These are phyloP conservation scores for Sclerotiophoma versabilis DNA, from an alignment of 2,329 filamentous ascomycete genomes.

Conservation along the genomic window DNA sequence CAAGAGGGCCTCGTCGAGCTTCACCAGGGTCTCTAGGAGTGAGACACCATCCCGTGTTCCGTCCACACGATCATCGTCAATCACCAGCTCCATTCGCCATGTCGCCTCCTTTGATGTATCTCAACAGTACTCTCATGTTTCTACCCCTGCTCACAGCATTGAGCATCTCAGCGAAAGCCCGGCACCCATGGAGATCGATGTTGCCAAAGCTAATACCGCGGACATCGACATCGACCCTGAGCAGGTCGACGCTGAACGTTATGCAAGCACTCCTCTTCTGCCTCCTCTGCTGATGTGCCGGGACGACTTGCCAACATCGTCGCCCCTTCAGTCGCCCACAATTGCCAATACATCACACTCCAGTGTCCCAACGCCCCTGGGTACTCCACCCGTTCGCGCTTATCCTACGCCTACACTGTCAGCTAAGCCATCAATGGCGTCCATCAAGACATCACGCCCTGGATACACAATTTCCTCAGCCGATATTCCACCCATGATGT, in stretches of 20 bases:
- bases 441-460: conserved; percentile 63
- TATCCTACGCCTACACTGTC: conserved; percentile 76
- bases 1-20: conserved; percentile 47
- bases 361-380: conserved; percentile 55
- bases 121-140: conserved; percentile 34
- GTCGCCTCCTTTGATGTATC: conserved; percentile 47
- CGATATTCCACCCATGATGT: conserved; percentile 69
- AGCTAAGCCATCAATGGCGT: conserved; percentile 77
- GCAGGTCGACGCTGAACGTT: conserved; percentile 61
- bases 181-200: conserved; percentile 45
- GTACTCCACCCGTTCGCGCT: conserved; percentile 56
- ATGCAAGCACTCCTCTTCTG: conserved; percentile 82
- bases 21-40: conserved; percentile 50
- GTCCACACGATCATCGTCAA: conserved; percentile 81
- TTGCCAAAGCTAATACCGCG: conserved; percentile 54
- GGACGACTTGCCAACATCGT: conserved; percentile 68
- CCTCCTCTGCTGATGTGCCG: conserved; percentile 76
- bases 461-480: conserved; percentile 56
- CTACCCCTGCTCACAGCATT: conserved; percentile 36
- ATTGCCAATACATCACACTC: conserved; percentile 66
- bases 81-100: conserved; percentile 67
- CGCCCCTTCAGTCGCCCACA: conserved; percentile 85
- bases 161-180: conserved; percentile 45
- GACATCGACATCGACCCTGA: conserved; percentile 58
- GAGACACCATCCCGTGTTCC: conserved; percentile 60